Evolutionary conservation across 352 stramenopile genomes (phyloP), one percentile per base, ranked within the genome.

Genomic region (Elongisporangium prolatum): DNA sequence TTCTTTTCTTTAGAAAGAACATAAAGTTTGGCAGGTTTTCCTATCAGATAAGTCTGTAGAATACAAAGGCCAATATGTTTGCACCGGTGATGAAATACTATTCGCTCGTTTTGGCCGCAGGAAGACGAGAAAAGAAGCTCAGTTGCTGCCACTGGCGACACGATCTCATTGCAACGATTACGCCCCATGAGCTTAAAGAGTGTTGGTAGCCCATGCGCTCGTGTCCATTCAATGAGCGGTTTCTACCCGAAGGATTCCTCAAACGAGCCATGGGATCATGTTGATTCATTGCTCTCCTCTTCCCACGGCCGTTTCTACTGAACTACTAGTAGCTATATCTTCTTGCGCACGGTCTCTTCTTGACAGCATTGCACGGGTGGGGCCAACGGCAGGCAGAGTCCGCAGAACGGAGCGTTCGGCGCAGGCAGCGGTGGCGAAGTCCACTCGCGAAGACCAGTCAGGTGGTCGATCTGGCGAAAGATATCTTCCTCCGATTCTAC

Each of bases 401-500:
- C 71, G 44, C 77, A 88, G 17, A 84, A 61, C 18, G 61, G 49
- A 0, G 66, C 56, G 16, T 62, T 57, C 16, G 74, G 60, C 48
- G 77, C 71, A 20, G 71, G 68, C 0, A 69, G 72, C 22, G 71
- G 66, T 9, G 60, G 60, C 7, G 62, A 52, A 2, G 60, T 51
- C 72, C 72, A 87, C 48, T 90, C 76, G n/a, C 80, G 77, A 44
- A 77, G 21, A 18, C 69, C 68, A 28, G 79, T 65, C 20, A 91
- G 59, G 21, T 83, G 71, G 59, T 91, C 81, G 20, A 91, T 91
- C 58, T 89, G 77, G 20, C 70, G 63, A 24, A 89, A 91, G 13
- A 91, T 84, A 21, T 88, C 77, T 10, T 91, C 81, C 60, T 91
- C 77, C 9, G 77, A 82, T 62, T 91, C 81, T 91, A 59, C 40